Base-by-base conservation (phyloP, 805 yeast species). In the Torulaspora maleeae region DNA sequence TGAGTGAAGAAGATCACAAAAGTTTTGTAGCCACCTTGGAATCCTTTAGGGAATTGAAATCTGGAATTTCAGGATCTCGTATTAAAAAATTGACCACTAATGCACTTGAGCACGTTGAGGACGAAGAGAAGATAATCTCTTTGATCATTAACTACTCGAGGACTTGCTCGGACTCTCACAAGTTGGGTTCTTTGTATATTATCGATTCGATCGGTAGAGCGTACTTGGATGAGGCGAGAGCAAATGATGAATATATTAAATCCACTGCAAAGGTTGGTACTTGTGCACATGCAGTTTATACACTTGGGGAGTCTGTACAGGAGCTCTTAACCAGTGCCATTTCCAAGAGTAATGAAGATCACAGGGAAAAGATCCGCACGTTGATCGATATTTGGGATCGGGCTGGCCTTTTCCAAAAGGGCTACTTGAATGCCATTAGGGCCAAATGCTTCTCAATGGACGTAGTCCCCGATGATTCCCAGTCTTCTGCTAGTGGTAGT, bases 31-130 rank as follows among this genome's bases (percentile, higher is more conserved):
- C 61, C 44, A 64, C 71, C 51, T 60, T 73, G 56, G 68, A 67
- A 50, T 72, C 73, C 45, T 68, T 72, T 43, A 69, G 62, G 51
- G 72, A 76, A 5, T 68, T 84, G 56, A 83, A 82, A 67, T 79
- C 96, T 12, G 98, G 99, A 49, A 93, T 91, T 43, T 89, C 97
- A 24, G 98, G 98, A 36, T 81, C 95, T 45, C 88, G 96, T 71
- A 93, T 91, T 67, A 86, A 86, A 66, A 82, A 82, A 60, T 72
- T 90, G 61, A 86, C 91, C 37, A 84, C 86, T 46, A 64, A 86
- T 50, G 95, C 96, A 46, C 73, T 82, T 49, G 77, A 76, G 53
- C 78, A 88, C 64, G 83, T 84, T 45, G 67, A 61, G 49, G 70
- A 50, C 45, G 66, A 57, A 50, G 63, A 61, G 38, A 43, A 48